Evolutionary conservation across 306 rosid genomes (phyloP).

Genomic region (Pyrus communis): DNA sequence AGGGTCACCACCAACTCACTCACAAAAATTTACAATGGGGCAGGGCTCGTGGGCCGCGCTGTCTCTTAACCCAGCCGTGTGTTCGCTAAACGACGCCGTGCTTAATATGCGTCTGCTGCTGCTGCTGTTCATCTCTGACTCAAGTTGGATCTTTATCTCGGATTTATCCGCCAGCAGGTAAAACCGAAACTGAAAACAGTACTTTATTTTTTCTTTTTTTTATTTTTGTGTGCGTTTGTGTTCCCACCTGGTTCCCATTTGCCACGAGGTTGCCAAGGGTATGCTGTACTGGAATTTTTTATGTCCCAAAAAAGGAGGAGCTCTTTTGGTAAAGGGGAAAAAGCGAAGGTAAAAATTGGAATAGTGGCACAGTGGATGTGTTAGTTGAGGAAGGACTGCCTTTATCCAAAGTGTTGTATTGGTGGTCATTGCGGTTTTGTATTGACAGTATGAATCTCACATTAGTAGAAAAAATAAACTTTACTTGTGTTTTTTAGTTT

Average conservation of each 20-base stretch:
- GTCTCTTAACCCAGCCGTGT: conserved; percentile 32
- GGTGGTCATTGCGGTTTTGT: too few species aligned
- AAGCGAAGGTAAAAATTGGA: neutral
- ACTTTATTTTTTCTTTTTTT: neutral
- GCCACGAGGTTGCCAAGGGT: neutral
- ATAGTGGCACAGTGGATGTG: neutral
- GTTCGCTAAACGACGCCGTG: neutral
- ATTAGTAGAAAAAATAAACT: too few species aligned
- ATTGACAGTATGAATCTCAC: too few species aligned
- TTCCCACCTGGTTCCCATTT: neutral
- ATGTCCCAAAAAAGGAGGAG: neutral
- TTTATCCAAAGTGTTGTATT: too few species aligned
- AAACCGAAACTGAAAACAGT: neutral
- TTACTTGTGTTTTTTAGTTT: too few species aligned
- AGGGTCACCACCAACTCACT: conserved; percentile 22
- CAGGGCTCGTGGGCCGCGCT: conserved; percentile 35
- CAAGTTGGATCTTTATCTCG: neutral
- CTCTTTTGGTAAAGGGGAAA: neutral
- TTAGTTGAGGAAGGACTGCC: neutral
- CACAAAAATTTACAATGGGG: neutral
- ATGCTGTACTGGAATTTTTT: neutral
- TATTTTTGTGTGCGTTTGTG: too few species aligned
- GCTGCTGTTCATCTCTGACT: conserved; percentile 1
- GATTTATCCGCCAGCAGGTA: neutral
- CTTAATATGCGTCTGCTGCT: too few species aligned